Percentiles rank a stretch among this genome's conserved stretches.
phyloP scores from a whole-genome alignment of 2,329 filamentous ascomycete species.

The Drechmeria coniospora region DNA sequence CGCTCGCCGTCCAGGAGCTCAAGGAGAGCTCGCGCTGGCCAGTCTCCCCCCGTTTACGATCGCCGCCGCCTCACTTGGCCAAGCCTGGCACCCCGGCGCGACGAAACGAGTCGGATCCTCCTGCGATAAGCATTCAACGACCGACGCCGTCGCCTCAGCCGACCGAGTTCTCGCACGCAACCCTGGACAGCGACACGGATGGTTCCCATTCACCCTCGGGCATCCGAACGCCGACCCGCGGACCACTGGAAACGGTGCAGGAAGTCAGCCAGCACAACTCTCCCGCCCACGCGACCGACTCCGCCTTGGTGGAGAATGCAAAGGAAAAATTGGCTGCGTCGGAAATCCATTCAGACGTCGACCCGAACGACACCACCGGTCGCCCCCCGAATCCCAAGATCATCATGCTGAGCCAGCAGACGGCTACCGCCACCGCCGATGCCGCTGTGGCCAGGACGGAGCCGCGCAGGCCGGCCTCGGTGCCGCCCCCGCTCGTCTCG shows the following conservation, averaged over 20 bases:
- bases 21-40: slow-evolving; percentile 57
- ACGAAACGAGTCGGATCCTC: slow-evolving; percentile 33
- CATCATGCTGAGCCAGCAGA: slow-evolving; percentile 34
- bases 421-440: slow-evolving; percentile 56
- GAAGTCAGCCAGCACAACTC: slow-evolving; percentile 70
- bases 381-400: slow-evolving; percentile 31
- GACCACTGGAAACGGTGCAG: slow-evolving; percentile 75
- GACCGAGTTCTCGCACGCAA: slow-evolving; percentile 19
- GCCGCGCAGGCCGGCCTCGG: slow-evolving; percentile 25
- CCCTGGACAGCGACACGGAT: slow-evolving; percentile 37
- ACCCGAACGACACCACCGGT: slow-evolving; percentile 20
- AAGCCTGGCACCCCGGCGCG: slow-evolving; percentile 29
- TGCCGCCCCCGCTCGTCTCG: slow-evolving; percentile 41
- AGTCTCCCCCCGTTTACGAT: slow-evolving; percentile 60
- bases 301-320: slow-evolving; percentile 32
- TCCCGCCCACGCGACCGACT: slow-evolving; percentile 34
- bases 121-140: slow-evolving; percentile 37
- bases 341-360: slow-evolving; percentile 25
- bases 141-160: slow-evolving; percentile 30
- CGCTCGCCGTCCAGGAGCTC: slow-evolving; percentile 30
- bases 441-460: slow-evolving; percentile 36
- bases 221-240: slow-evolving; percentile 43
- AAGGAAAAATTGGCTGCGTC: slow-evolving; percentile 30
- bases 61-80: slow-evolving; percentile 49
- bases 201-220: slow-evolving; percentile 32